Evolutionary conservation across 768 basidiomycete genomes (phyloP).

Genomic region (Auriscalpium orientale): DNA sequence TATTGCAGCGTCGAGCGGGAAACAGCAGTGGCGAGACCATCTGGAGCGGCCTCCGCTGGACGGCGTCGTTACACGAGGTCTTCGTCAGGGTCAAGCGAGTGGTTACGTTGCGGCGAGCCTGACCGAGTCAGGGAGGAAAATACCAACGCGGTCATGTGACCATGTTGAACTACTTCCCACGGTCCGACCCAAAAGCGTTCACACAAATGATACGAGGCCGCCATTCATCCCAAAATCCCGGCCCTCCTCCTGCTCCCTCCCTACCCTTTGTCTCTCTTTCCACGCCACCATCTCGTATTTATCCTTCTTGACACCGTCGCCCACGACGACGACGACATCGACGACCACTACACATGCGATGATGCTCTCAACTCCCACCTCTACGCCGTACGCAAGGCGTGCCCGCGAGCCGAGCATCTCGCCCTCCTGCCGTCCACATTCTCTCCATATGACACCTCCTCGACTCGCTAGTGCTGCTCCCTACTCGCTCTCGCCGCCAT

Average conservation of each 20-base stretch:
- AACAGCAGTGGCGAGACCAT: too few species aligned
- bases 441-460: not conserved
- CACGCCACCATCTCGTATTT: not conserved
- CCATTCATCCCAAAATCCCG: not conserved
- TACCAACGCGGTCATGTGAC: constrained; percentile 10
- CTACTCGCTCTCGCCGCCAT: not conserved
- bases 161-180: constrained; percentile 14
- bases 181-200: not conserved
- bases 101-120: too few species aligned
- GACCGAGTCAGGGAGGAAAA: too few species aligned
- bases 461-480: not conserved
- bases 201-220: not conserved
- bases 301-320: not conserved
- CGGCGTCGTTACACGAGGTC: too few species aligned
- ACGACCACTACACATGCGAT: not conserved
- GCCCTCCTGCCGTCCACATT: not conserved
- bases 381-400: not conserved
- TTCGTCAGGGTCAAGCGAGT: too few species aligned
- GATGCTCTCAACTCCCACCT: not conserved
- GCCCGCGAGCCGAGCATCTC: not conserved
- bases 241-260: not conserved
- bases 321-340: not conserved
- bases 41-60: too few species aligned
- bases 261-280: not conserved
- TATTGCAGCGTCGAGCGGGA: too few species aligned